These are phyloP conservation scores for Leishmania amazonensis DNA, from an alignment of 208 protist genomes.

Conservation along the genomic window DNA sequence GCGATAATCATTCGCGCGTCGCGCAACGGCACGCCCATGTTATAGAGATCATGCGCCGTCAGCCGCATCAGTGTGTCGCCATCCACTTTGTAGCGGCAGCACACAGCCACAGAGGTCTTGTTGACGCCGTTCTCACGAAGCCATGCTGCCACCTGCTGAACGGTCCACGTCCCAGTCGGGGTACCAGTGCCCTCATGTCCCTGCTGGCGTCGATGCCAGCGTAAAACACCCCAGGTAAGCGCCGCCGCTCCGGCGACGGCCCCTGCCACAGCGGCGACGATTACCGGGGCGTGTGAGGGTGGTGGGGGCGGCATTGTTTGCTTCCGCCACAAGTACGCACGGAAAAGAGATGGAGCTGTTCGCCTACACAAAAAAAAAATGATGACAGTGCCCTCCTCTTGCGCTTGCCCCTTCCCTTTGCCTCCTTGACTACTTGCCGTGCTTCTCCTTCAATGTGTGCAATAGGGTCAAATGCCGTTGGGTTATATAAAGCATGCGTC, in stretches of 20 bases:
- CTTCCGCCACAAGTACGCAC: not conserved
- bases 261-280: conserved; percentile 12
- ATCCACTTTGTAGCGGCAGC: conserved; percentile 40
- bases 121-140: conserved; percentile 49
- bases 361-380: not conserved
- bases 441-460: not conserved
- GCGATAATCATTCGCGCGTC: conserved; percentile 46
- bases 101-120: conserved; percentile 20
- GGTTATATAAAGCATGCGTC: not conserved
- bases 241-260: conserved; percentile 8
- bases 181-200: not conserved
- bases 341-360: not conserved
- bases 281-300: not conserved
- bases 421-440: not conserved
- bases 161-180: conserved; percentile 10
- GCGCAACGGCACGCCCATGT: conserved; percentile 48
- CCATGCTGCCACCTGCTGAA: conserved; percentile 53
- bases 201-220: not conserved
- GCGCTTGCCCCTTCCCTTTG: too few relatives aligned
- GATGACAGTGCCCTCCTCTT: not conserved
- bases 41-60: conserved; percentile 36
- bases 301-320: conserved; percentile 7
- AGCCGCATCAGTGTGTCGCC: conserved; percentile 45
- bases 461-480: not conserved
- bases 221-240: conserved; percentile 19